A percentile compares a stretch with the other conserved stretches of the same genome.
phyloP scores from a whole-genome alignment of 139 green algal genomes.

The Asterochloris sp. region DNA sequence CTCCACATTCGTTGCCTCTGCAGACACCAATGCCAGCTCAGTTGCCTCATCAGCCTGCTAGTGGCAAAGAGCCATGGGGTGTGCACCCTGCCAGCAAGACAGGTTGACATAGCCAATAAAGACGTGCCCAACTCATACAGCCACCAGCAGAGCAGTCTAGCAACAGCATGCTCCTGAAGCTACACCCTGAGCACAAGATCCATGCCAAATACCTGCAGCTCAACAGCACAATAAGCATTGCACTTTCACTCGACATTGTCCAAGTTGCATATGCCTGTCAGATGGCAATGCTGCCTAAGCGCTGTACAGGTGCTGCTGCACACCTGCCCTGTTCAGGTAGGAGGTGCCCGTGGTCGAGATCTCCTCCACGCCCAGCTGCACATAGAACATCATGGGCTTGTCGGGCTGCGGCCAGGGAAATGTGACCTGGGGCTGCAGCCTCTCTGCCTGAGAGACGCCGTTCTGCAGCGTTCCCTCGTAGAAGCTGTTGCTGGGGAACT shows the following conservation, averaged over 20 bases:
- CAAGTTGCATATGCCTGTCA: too few relatives aligned
- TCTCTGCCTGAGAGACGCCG: slow-evolving; percentile 55
- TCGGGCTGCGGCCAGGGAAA: slow-evolving; percentile 83
- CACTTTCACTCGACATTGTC: too few relatives aligned
- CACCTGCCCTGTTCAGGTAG: slow-evolving; percentile 91
- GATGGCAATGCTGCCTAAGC: too few relatives aligned
- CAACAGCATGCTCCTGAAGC: too few relatives aligned
- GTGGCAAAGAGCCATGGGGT: too few relatives aligned
- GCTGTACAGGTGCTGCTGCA: background rate
- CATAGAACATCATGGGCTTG: slow-evolving; percentile 95
- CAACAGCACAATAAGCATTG: too few relatives aligned
- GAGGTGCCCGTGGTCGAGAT: slow-evolving; percentile 83
- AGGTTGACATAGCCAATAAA: too few relatives aligned
- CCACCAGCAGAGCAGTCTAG: too few relatives aligned
- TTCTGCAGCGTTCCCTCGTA: slow-evolving; percentile 97
- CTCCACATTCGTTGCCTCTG: slow-evolving; percentile 88
- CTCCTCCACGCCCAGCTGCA: slow-evolving; percentile 86
- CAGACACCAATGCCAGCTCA: background rate
- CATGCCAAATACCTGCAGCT: too few relatives aligned
- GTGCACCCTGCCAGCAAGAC: too few relatives aligned
- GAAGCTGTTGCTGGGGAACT: slow-evolving; percentile 96
- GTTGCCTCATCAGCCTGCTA: background rate
- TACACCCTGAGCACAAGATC: too few relatives aligned
- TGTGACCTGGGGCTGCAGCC: slow-evolving; percentile 42
- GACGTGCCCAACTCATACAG: too few relatives aligned